phyloP scores from a whole-genome alignment of 2,329 filamentous ascomycete species.

The Leptosphaerulina australis region DNA sequence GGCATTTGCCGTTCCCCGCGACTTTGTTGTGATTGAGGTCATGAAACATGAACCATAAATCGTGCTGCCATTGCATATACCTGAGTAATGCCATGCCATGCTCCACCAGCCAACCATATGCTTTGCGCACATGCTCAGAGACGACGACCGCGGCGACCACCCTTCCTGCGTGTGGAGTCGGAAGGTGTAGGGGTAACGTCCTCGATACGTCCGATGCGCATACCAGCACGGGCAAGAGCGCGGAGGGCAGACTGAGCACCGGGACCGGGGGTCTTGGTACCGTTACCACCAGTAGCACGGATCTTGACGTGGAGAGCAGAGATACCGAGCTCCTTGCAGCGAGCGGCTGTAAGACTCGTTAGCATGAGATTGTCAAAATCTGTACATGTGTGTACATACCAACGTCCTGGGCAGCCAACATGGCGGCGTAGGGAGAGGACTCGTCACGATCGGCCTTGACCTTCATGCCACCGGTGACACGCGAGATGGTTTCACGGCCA shows the following conservation, averaged over 20 bases:
- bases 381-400: slow-evolving; percentile 31
- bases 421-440: slow-evolving; percentile 99
- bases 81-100: slow-evolving; percentile 39
- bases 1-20: slow-evolving; percentile 49
- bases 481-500: slow-evolving; percentile 99
- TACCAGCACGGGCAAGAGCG: slow-evolving; percentile 96
- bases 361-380: neutral
- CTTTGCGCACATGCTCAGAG: slow-evolving; percentile 70
- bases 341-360: slow-evolving; percentile 63
- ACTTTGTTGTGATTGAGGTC: slow-evolving; percentile 45
- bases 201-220: slow-evolving; percentile 99
- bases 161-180: slow-evolving; percentile 99
- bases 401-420: slow-evolving; percentile 97
- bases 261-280: slow-evolving; percentile 99
- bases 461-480: slow-evolving; percentile 99
- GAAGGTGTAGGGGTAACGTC: slow-evolving; percentile 99
- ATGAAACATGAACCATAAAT: slow-evolving; percentile 42
- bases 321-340: slow-evolving; percentile 85
- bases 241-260: slow-evolving; percentile 99
- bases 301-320: slow-evolving; percentile 99
- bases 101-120: slow-evolving; percentile 46
- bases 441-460: slow-evolving; percentile 97
- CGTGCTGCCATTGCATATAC: slow-evolving; percentile 33
- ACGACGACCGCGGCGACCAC: slow-evolving; percentile 99
- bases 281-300: slow-evolving; percentile 99